Percentiles rank a stretch among this genome's conserved stretches.
Evolutionary conservation across 495 filamentous ascomycete genomes (phyloP).

Genomic region (Talaromyces proteolyticus): DNA sequence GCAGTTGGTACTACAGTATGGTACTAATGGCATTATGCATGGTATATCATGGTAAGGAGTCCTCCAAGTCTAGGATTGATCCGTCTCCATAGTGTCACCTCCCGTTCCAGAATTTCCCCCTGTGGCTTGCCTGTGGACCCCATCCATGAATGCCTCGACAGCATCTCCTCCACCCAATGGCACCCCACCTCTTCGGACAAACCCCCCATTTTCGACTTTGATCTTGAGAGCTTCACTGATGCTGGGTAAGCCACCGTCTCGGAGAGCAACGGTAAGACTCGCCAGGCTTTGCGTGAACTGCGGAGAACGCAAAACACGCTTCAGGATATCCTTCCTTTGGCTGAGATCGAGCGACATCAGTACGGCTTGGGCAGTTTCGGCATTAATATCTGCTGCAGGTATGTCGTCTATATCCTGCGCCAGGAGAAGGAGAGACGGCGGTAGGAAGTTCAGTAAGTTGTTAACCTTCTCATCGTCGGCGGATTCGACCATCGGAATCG

Average conservation of each 20-base stretch:
- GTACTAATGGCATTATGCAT: not conserved
- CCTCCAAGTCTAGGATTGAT: slow-evolving; percentile 17
- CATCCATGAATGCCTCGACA: slow-evolving; percentile 84
- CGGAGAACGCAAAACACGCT: slow-evolving; percentile 79
- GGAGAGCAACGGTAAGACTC: slow-evolving; percentile 77
- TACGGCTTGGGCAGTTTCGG: slow-evolving; percentile 62
- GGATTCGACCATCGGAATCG: slow-evolving; percentile 68
- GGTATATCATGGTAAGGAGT: not conserved
- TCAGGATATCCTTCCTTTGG: slow-evolving; percentile 78
- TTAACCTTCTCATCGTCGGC: slow-evolving; percentile 61
- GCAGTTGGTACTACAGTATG: too few relatives aligned
- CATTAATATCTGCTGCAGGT: slow-evolving; percentile 55
- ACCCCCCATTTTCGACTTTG: slow-evolving; percentile 74
- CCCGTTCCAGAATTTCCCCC: slow-evolving; percentile 24
- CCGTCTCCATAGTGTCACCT: slow-evolving; percentile 40
- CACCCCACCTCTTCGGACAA: slow-evolving; percentile 62
- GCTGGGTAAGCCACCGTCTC: slow-evolving; percentile 88
- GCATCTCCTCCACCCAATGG: slow-evolving; percentile 86
- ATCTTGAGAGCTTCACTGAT: slow-evolving; percentile 82
- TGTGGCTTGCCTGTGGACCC: slow-evolving; percentile 70
- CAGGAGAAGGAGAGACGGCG: slow-evolving; percentile 65
- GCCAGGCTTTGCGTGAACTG: slow-evolving; percentile 84
- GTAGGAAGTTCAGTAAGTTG: slow-evolving; percentile 69
- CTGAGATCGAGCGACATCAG: slow-evolving; percentile 64
- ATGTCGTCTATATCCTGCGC: slow-evolving; percentile 57